Percentiles rank a stretch among this genome's conserved stretches.
Conservation (phyloP, 2,329 filamentous ascomycete species). For the Microdochium nivale region DNA sequence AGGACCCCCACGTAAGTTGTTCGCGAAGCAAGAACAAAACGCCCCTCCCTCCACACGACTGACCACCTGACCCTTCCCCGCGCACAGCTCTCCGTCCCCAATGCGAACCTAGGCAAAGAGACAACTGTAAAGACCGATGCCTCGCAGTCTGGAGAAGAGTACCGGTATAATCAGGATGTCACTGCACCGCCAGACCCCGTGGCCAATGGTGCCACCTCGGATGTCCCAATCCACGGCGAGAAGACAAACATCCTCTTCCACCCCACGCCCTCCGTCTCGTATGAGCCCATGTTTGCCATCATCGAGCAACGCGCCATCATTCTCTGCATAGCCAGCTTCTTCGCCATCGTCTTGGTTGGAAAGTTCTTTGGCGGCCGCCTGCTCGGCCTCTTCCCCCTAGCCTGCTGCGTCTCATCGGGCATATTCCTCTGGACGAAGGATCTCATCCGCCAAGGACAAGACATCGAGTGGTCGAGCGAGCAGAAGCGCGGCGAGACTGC, state of each 20-base stretch:
- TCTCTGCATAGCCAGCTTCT: constrained; percentile 61
- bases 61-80: background rate
- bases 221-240: constrained; percentile 91
- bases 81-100: constrained; percentile 68
- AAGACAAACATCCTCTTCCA: constrained; percentile 96
- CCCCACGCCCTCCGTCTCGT: constrained; percentile 82
- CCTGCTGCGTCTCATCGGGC: constrained; percentile 61
- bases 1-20: constrained; percentile 56
- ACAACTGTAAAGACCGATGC: constrained; percentile 65
- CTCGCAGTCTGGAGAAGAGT: constrained; percentile 66
- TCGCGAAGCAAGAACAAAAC: background rate
- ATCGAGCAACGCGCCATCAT: constrained; percentile 68
- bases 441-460: constrained; percentile 70
- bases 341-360: constrained; percentile 68
- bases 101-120: constrained; percentile 73
- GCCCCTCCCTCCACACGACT: constrained; percentile 1
- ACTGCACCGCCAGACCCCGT: constrained; percentile 87
- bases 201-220: constrained; percentile 72
- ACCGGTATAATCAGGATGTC: constrained; percentile 77
- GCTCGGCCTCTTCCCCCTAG: constrained; percentile 68
- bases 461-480: constrained; percentile 83
- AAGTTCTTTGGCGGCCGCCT: constrained; percentile 72
- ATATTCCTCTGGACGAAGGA: constrained; percentile 90
- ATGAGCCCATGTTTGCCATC: constrained; percentile 75
- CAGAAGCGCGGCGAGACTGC: constrained; percentile 77